Conservation (phyloP, 2,329 filamentous ascomycete species). For the Cytospora paraplurivora region DNA sequence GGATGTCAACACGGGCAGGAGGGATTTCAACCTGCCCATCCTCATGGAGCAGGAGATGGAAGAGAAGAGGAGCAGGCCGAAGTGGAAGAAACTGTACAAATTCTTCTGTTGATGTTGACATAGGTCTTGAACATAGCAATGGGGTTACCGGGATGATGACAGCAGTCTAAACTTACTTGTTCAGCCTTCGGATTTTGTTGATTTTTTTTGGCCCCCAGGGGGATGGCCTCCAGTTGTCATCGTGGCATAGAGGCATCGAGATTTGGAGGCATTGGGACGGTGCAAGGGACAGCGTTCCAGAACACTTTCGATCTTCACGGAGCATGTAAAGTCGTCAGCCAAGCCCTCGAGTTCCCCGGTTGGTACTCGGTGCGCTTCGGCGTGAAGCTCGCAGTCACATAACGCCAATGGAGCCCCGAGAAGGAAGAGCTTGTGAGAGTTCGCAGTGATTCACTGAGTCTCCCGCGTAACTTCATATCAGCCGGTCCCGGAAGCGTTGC, state of each 20-base stretch:
- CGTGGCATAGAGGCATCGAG: too few species aligned
- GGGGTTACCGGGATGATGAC: background rate
- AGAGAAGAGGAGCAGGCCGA: conserved; percentile 71
- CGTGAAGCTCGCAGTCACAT: background rate
- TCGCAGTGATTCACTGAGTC: background rate
- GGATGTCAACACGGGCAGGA: conserved; percentile 82
- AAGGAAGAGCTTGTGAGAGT: background rate
- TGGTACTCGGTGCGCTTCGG: background rate
- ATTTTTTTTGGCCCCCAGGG: too few species aligned
- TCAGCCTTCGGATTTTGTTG: too few species aligned
- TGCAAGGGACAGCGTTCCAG: too few species aligned
- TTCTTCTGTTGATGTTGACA: conserved; percentile 61
- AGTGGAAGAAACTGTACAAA: conserved; percentile 77
- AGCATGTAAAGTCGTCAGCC: too few species aligned
- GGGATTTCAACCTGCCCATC: conserved; percentile 80
- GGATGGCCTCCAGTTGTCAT: too few species aligned
- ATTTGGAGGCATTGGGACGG: too few species aligned
- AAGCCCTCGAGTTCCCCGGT: background rate
- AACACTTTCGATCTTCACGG: too few species aligned
- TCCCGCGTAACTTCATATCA: background rate
- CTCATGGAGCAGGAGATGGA: conserved; percentile 78
- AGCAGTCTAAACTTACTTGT: background rate
- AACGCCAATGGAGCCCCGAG: background rate
- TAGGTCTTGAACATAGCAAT: too few species aligned
- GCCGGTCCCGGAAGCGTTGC: background rate